These are phyloP conservation scores for Cercospora brassicicola DNA, from an alignment of 2,329 filamentous ascomycete genomes.

Conservation along the genomic window DNA sequence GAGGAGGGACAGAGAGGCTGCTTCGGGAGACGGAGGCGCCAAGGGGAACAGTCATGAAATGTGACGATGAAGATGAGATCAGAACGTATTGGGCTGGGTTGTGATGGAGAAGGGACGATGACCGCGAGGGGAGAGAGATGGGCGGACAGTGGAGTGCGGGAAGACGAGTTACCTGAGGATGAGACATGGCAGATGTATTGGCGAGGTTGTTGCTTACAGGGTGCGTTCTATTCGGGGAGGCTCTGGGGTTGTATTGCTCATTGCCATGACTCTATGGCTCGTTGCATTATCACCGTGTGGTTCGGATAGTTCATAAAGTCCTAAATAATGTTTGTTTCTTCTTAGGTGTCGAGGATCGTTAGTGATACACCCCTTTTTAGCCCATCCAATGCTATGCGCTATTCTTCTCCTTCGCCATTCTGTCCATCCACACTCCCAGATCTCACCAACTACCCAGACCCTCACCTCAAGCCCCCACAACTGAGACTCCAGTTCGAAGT, in stretches of 20 bases:
- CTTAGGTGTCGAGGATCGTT: not conserved
- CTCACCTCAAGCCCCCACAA: not conserved
- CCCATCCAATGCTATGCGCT: not conserved
- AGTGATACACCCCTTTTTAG: not conserved
- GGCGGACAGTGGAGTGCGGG: no score
- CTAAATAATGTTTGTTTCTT: not conserved
- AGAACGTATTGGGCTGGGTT: not conserved
- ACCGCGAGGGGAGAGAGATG: no score
- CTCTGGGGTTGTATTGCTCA: no score
- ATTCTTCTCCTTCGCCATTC: not conserved
- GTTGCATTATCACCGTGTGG: no score
- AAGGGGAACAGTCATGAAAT: not conserved
- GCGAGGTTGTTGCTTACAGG: no score
- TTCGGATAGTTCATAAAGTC: no score
- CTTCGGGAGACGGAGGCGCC: not conserved
- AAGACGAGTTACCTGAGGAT: no score
- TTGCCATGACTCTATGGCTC: no score
- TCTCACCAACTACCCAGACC: not conserved
- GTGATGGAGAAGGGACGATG: not conserved
- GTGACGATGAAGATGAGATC: not conserved
- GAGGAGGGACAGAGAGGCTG: not conserved
- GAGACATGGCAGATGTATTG: no score
- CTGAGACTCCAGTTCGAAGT: not conserved
- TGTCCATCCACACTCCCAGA: not conserved
- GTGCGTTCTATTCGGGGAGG: no score